Conservation (phyloP, 495 filamentous ascomycete species). For the Hyaloscypha finlandica region DNA sequence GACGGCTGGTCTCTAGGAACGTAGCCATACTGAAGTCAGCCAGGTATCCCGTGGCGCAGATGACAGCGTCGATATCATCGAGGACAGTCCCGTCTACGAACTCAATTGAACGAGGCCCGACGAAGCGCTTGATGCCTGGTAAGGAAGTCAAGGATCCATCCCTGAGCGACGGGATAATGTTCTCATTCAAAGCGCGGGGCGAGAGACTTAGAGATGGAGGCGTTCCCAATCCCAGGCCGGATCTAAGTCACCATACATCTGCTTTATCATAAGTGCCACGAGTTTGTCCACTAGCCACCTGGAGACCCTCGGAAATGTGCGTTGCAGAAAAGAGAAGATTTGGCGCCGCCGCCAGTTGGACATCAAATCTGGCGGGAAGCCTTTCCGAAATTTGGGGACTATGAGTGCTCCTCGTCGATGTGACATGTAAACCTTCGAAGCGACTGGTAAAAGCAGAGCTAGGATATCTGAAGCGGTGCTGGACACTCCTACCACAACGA, state of each 20-base stretch:
- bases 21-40: slow-evolving; percentile 34
- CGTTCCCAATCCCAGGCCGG: slow-evolving; percentile 37
- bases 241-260: slow-evolving; percentile 22
- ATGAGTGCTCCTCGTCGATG: slow-evolving; percentile 17
- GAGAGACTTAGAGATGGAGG: slow-evolving; percentile 8
- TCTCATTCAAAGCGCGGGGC: slow-evolving; percentile 34
- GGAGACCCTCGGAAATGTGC: slow-evolving; percentile 12
- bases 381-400: slow-evolving; percentile 15
- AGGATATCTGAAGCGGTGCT: slow-evolving; percentile 14
- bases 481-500: slow-evolving; percentile 15
- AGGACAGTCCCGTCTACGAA: slow-evolving; percentile 39
- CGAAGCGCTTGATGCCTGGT: slow-evolving; percentile 35
- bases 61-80: slow-evolving; percentile 37
- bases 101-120: slow-evolving; percentile 34
- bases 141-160: slow-evolving; percentile 34
- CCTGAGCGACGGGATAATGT: slow-evolving; percentile 31
- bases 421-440: slow-evolving; percentile 19
- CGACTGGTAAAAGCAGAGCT: neutral
- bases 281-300: slow-evolving; percentile 9
- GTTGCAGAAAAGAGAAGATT: slow-evolving; percentile 6
- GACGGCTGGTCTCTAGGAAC: slow-evolving; percentile 30
- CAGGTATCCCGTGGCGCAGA: slow-evolving; percentile 42
- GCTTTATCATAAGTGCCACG: slow-evolving; percentile 8
- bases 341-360: slow-evolving; percentile 10
- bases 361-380: slow-evolving; percentile 15